Conservation (phyloP, 257 asterid genomes). For the Ocimum tenuiflorum region DNA sequence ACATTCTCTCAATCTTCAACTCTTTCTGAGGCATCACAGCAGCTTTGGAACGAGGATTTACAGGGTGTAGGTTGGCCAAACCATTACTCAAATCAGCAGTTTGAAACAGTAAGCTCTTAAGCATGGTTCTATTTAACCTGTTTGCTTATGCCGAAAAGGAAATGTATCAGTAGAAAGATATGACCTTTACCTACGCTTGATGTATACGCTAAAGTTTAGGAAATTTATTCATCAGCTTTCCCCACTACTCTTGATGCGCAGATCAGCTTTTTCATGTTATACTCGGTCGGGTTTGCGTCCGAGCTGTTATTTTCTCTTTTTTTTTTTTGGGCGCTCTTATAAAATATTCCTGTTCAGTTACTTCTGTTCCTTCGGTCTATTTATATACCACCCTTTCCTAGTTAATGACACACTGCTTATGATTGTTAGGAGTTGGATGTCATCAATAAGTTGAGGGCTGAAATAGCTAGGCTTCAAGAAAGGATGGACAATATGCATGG, state of each 20-base stretch:
- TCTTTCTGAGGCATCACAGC: constrained; percentile 26
- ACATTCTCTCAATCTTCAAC: constrained; percentile 28
- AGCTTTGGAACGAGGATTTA: constrained; percentile 44
- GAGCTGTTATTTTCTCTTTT: neutral
- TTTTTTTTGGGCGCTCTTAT: neutral
- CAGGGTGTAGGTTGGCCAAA: constrained; percentile 38
- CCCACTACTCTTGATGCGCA: neutral
- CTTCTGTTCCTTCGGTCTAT: neutral
- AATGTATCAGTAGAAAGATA: too few relatives aligned
- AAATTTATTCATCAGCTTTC: neutral
- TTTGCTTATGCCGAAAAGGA: neutral
- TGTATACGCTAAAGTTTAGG: neutral
- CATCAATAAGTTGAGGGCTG: constrained; percentile 60
- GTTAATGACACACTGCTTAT: neutral
- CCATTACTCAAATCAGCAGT: constrained; percentile 32
- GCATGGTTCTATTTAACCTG: neutral
- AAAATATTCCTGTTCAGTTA: neutral
- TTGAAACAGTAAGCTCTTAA: constrained; percentile 44
- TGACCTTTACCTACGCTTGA: neutral
- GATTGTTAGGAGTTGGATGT: constrained; percentile 57
- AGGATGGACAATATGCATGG: constrained; percentile 73
- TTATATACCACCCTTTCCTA: neutral
- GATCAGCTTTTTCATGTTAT: neutral
- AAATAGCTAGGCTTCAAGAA: constrained; percentile 73
- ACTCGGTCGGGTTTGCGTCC: neutral